phyloP scores from a whole-genome alignment of 2,329 filamentous ascomycete genomes.

The Apiospora rasikravindrae region DNA sequence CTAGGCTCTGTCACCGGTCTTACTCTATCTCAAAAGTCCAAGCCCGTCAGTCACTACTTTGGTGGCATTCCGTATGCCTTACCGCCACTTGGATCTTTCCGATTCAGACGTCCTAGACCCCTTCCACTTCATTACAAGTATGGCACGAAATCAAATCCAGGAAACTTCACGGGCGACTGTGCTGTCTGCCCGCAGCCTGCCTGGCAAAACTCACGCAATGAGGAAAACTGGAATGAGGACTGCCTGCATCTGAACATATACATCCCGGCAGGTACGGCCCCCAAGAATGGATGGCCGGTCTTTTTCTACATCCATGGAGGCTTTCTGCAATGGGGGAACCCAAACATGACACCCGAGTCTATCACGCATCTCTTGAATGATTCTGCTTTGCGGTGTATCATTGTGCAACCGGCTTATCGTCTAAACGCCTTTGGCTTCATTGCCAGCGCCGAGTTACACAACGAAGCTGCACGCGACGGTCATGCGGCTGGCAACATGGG shows the following conservation, averaged over 20 bases:
- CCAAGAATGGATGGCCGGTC: slow-evolving; percentile 59
- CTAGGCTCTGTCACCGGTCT: slow-evolving; percentile 20
- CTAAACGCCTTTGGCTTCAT: slow-evolving; percentile 63
- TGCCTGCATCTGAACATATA: slow-evolving; percentile 62
- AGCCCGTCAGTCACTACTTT: slow-evolving; percentile 49
- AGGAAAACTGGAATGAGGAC: slow-evolving; percentile 51
- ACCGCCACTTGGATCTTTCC: slow-evolving; percentile 55
- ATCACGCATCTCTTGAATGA: slow-evolving; percentile 52
- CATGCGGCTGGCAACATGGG: slow-evolving; percentile 49
- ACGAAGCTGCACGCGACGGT: slow-evolving; percentile 42
- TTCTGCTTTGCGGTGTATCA: slow-evolving; percentile 52
- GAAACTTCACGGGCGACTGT: slow-evolving; percentile 44
- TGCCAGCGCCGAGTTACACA: slow-evolving; percentile 49
- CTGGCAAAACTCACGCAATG: slow-evolving; percentile 24
- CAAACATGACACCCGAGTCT: slow-evolving; percentile 49
- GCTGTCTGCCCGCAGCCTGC: slow-evolving; percentile 56
- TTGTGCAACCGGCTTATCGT: slow-evolving; percentile 62
- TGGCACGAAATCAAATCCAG: slow-evolving; percentile 39
- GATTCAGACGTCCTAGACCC: slow-evolving; percentile 45
- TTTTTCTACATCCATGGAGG: slow-evolving; percentile 63
- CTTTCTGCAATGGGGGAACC: slow-evolving; percentile 60
- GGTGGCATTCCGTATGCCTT: slow-evolving; percentile 61
- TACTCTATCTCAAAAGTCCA: not conserved
- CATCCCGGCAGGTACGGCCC: slow-evolving; percentile 52
- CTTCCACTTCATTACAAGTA: slow-evolving; percentile 56